Evolutionary conservation across 805 yeast species (phyloP).

Genomic region (Myxozyma sirexii): DNA sequence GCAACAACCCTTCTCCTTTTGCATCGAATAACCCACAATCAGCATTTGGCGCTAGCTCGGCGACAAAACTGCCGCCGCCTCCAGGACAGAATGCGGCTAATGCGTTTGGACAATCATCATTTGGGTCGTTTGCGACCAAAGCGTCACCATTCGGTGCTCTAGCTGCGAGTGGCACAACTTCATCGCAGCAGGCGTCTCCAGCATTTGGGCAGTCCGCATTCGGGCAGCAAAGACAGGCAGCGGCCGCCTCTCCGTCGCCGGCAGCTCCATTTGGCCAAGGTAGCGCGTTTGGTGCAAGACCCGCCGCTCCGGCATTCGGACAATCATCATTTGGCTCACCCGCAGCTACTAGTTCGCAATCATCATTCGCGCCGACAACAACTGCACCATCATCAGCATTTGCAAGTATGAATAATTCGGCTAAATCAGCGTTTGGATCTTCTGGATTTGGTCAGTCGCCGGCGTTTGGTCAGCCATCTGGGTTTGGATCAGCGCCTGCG

Average conservation of each 20-base stretch:
- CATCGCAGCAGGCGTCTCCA: constrained; percentile 5
- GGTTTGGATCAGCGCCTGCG: neutral
- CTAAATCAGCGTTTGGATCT: constrained; percentile 14
- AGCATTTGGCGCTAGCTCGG: constrained; percentile 13
- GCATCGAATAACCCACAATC: constrained; percentile 1
- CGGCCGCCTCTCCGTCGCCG: constrained; percentile 6
- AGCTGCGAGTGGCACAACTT: constrained; percentile 1
- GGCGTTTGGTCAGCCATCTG: constrained; percentile 6
- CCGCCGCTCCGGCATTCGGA: constrained; percentile 8
- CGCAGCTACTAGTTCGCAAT: neutral
- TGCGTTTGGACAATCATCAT: constrained; percentile 8
- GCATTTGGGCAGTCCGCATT: constrained; percentile 16
- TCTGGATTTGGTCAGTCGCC: constrained; percentile 15
- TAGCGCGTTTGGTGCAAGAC: neutral
- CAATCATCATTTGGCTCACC: constrained; percentile 4
- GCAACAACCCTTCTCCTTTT: neutral
- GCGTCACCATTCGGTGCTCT: constrained; percentile 12
- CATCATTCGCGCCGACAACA: no score
- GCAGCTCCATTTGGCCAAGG: constrained; percentile 7
- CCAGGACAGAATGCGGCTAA: constrained; percentile 16
- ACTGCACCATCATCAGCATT: constrained; percentile 1
- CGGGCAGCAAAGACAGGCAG: constrained; percentile 6
- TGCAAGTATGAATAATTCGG: neutral
- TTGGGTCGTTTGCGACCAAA: neutral
- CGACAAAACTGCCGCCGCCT: constrained; percentile 2